Conservation (phyloP, 139 green algal species). For the Chlorella vulgaris region DNA sequence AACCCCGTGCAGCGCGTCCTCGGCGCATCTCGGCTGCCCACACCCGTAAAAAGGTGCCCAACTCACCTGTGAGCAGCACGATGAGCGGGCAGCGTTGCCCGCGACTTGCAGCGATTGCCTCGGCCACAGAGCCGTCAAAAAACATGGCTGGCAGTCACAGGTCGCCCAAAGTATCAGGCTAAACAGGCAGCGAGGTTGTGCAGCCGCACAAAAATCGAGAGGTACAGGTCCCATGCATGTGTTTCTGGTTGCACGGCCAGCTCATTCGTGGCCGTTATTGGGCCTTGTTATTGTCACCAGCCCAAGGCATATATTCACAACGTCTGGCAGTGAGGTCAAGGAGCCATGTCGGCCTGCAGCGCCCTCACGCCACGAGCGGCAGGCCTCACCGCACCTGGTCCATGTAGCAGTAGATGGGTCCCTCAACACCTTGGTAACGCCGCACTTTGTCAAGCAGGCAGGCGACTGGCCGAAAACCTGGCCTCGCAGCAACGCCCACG, state of each 20-base stretch:
- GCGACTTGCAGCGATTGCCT: background rate
- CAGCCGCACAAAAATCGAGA: background rate
- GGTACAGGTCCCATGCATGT: too few relatives aligned
- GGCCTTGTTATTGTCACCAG: too few relatives aligned
- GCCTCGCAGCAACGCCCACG: background rate
- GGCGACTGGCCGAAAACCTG: background rate
- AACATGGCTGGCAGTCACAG: constrained; percentile 4
- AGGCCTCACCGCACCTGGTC: background rate
- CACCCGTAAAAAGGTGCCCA: background rate
- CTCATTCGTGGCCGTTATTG: too few relatives aligned
- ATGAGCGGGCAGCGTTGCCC: constrained; percentile 2
- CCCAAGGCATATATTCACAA: too few relatives aligned
- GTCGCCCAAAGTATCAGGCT: background rate
- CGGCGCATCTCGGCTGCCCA: background rate
- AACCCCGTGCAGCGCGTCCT: background rate
- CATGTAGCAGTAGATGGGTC: too few relatives aligned
- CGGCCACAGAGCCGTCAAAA: constrained; percentile 25
- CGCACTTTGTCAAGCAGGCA: background rate
- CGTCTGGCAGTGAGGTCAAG: too few relatives aligned
- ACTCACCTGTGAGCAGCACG: constrained; percentile 27
- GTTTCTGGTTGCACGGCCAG: too few relatives aligned
- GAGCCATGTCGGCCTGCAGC: too few relatives aligned
- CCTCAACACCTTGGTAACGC: background rate
- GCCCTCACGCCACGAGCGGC: too few relatives aligned
- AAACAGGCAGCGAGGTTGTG: background rate